Conservation (phyloP, 495 filamentous ascomycete genomes). For the Annulohypoxylon moriforme region DNA sequence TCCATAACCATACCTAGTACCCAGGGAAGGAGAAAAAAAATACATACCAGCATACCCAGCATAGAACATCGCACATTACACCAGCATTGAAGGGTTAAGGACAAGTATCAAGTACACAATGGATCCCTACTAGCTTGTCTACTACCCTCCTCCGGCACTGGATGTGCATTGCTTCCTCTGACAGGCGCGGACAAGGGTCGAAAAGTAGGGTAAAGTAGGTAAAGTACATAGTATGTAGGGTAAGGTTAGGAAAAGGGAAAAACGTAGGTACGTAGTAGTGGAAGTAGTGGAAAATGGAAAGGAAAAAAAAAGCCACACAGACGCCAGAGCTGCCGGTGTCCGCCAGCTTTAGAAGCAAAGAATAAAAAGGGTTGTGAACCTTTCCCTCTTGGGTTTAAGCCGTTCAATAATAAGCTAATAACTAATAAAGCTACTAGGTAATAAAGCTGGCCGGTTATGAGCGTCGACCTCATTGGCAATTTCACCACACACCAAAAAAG, state of each 20-base stretch:
- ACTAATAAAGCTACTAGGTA: background rate
- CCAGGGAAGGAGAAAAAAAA: no score
- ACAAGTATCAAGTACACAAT: conserved; percentile 34
- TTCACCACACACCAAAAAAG: conserved; percentile 49
- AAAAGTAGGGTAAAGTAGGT: background rate
- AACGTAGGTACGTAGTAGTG: background rate
- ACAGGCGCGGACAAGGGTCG: conserved; percentile 30
- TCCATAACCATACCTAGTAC: background rate
- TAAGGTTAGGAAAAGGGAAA: background rate
- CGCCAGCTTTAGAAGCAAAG: conserved; percentile 40
- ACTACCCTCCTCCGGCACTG: conserved; percentile 36
- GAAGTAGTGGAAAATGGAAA: background rate
- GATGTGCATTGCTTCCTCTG: conserved; percentile 36
- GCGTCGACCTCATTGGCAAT: conserved; percentile 43
- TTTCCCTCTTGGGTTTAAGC: conserved; percentile 43
- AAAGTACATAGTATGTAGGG: no score
- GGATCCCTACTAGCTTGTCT: conserved; percentile 33
- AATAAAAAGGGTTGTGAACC: conserved; percentile 42
- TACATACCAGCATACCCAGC: background rate
- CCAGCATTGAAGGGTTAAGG: conserved; percentile 21
- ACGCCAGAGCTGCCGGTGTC: conserved; percentile 38
- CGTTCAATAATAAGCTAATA: conserved; percentile 40
- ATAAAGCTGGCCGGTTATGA: conserved; percentile 34
- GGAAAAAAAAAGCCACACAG: background rate
- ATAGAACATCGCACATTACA: background rate